A percentile compares a stretch with the other conserved stretches of the same genome.
Evolutionary conservation across 2,329 filamentous ascomycete species (phyloP).

Genomic region (Arachnopeziza araneosa): DNA sequence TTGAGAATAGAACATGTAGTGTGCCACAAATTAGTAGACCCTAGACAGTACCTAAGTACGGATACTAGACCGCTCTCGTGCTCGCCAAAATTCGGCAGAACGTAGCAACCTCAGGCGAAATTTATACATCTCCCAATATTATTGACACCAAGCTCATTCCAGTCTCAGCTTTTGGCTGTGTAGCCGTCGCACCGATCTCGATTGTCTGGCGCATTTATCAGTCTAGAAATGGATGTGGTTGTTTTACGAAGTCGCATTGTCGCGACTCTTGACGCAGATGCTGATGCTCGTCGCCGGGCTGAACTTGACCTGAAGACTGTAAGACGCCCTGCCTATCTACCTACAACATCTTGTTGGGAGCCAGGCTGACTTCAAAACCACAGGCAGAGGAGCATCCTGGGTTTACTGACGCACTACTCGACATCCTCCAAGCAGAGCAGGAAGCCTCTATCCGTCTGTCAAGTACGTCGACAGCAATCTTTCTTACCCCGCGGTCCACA

Average conservation of each 20-base stretch:
- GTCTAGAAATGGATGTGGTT: slow-evolving; percentile 60
- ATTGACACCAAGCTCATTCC: slow-evolving; percentile 2
- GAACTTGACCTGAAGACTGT: slow-evolving; percentile 81
- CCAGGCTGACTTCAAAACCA: slow-evolving; percentile 15
- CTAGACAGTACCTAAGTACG: too few relatives aligned
- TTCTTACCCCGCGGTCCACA: slow-evolving; percentile 25
- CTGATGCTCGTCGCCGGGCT: slow-evolving; percentile 68
- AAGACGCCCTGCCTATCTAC: slow-evolving; percentile 29
- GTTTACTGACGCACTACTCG: slow-evolving; percentile 84
- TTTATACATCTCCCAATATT: slow-evolving; percentile 2
- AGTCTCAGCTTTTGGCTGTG: slow-evolving; percentile 9
- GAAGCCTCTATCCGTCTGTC: slow-evolving; percentile 80
- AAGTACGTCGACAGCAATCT: slow-evolving; percentile 53
- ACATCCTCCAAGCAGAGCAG: slow-evolving; percentile 85
- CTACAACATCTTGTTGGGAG: slow-evolving; percentile 10
- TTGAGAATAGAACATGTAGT: too few relatives aligned
- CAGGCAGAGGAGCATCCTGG: slow-evolving; percentile 87
- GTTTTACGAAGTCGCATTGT: slow-evolving; percentile 71
- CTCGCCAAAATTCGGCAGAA: not conserved
- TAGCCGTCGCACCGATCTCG: slow-evolving; percentile 7
- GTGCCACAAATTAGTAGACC: too few relatives aligned
- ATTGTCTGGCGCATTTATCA: slow-evolving; percentile 11
- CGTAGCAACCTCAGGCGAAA: not conserved
- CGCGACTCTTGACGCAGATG: slow-evolving; percentile 68
- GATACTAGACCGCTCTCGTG: too few relatives aligned